A percentile compares a stretch with the other conserved stretches of the same genome.
Evolutionary conservation across 2,329 filamentous ascomycete species (phyloP).

Genomic region (Talaromyces sp.): DNA sequence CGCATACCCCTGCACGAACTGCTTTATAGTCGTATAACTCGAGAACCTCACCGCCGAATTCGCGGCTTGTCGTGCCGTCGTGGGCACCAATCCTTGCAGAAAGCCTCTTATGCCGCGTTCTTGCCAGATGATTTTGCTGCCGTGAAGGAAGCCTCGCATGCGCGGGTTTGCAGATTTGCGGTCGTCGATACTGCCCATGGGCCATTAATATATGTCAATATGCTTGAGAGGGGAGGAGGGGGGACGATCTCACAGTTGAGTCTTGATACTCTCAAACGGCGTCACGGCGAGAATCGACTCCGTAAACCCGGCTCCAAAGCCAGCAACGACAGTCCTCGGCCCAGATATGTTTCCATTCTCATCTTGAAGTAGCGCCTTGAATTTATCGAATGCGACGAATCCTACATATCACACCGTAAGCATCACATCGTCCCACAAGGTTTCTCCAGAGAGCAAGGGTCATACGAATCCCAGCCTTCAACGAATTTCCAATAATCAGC

Average conservation of each 20-base stretch:
- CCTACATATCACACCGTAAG: conserved; percentile 46
- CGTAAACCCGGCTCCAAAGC: conserved; percentile 91
- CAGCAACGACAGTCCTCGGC: conserved; percentile 85
- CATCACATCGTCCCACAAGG: too few species aligned
- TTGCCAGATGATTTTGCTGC: conserved; percentile 78
- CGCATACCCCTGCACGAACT: conserved; percentile 87
- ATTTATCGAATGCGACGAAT: conserved; percentile 95
- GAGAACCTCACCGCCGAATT: conserved; percentile 92
- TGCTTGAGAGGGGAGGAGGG: background rate
- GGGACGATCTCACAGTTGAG: conserved; percentile 75
- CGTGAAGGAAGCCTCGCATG: conserved; percentile 89
- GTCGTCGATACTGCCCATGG: conserved; percentile 73
- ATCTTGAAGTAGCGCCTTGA: conserved; percentile 80
- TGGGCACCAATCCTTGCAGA: conserved; percentile 95
- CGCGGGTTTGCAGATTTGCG: conserved; percentile 81
- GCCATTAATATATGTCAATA: background rate
- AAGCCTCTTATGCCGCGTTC: conserved; percentile 89
- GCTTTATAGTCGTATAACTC: conserved; percentile 84
- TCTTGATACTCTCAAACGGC: conserved; percentile 97
- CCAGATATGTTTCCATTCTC: conserved; percentile 84
- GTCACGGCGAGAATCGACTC: conserved; percentile 93
- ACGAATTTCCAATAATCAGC: conserved; percentile 90
- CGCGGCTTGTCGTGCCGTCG: conserved; percentile 88
- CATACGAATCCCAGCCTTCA: conserved; percentile 95
- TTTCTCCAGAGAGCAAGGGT: too few species aligned